Percentiles rank a stretch among this genome's conserved stretches.
These are phyloP conservation scores for Emericellopsis atlantica DNA, from an alignment of 2,329 filamentous ascomycete genomes.

Conservation along the genomic window DNA sequence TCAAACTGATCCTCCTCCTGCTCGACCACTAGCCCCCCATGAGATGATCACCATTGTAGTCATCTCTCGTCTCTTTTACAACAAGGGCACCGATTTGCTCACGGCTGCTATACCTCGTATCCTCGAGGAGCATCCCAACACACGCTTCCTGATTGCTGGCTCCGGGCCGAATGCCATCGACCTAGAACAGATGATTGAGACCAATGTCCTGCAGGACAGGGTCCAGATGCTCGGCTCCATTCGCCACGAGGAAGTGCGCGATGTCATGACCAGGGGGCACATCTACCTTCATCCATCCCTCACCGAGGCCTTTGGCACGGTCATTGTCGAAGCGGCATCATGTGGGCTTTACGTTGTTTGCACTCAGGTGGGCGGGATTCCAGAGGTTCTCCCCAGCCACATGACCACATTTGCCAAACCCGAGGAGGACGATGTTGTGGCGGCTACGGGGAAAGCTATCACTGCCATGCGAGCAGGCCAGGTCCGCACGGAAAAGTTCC, in stretches of 20 bases:
- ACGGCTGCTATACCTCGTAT: slow-evolving; percentile 93
- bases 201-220: slow-evolving; percentile 83
- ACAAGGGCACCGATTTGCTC: slow-evolving; percentile 95
- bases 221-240: slow-evolving; percentile 88
- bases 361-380: slow-evolving; percentile 91
- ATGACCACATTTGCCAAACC: slow-evolving; percentile 98
- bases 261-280: slow-evolving; percentile 94
- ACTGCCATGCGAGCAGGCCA: slow-evolving; percentile 72
- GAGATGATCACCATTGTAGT: slow-evolving; percentile 94
- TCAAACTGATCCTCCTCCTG: slow-evolving; percentile 38
- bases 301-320: slow-evolving; percentile 94
- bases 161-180: slow-evolving; percentile 96
- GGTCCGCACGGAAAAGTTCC: slow-evolving; percentile 85
- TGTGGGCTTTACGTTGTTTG: slow-evolving; percentile 95
- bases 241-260: slow-evolving; percentile 88
- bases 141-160: slow-evolving; percentile 92
- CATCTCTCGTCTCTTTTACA: slow-evolving; percentile 94
- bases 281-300: slow-evolving; percentile 93
- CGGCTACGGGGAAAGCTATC: slow-evolving; percentile 82
- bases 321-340: slow-evolving; percentile 92
- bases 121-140: slow-evolving; percentile 77
- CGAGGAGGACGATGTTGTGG: slow-evolving; percentile 88
- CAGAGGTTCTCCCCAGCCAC: slow-evolving; percentile 85
- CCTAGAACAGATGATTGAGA: slow-evolving; percentile 94
- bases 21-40: slow-evolving; percentile 56